These are phyloP conservation scores for Ustilago nuda DNA, from an alignment of 1,284 basidiomycete species.

Conservation along the genomic window DNA sequence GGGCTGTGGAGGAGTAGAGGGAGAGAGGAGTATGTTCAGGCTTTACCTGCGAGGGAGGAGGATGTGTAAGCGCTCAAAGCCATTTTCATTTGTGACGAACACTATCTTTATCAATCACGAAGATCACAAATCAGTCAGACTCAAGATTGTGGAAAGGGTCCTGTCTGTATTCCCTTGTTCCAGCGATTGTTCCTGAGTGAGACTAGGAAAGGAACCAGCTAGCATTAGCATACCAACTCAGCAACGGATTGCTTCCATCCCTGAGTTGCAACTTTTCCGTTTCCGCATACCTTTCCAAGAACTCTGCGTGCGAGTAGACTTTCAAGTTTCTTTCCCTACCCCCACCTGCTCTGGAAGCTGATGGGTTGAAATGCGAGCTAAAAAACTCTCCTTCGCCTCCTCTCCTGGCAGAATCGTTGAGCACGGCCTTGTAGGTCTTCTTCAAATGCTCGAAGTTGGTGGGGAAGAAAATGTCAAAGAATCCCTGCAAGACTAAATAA, in stretches of 20 bases:
- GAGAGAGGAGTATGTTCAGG: constrained; percentile 30
- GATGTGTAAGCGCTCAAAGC: neutral
- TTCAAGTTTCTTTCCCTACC: constrained; percentile 23
- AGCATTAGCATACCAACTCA: constrained; percentile 89
- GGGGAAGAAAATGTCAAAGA: constrained; percentile 99
- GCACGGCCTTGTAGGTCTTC: constrained; percentile 46
- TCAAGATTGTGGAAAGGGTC: neutral
- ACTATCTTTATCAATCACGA: neutral
- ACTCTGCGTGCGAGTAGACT: constrained; percentile 76
- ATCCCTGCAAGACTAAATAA: constrained; percentile 91
- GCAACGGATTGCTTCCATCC: constrained; percentile 87
- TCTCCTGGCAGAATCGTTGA: neutral
- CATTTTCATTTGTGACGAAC: neutral
- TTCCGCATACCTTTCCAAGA: constrained; percentile 84
- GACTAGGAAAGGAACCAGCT: constrained; percentile 72
- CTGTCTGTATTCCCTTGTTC: neutral
- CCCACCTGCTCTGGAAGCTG: neutral
- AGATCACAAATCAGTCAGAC: neutral
- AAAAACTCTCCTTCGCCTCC: constrained; percentile 7
- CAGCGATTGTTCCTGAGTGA: neutral
- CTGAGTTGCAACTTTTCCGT: constrained; percentile 76
- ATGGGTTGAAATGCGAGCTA: constrained; percentile 8
- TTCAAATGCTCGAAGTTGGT: constrained; percentile 84
- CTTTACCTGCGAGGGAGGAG: neutral
- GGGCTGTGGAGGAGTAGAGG: constrained; percentile 50